These are phyloP conservation scores for Huntiella omanensis DNA, from an alignment of 2,329 filamentous ascomycete species.

Conservation along the genomic window DNA sequence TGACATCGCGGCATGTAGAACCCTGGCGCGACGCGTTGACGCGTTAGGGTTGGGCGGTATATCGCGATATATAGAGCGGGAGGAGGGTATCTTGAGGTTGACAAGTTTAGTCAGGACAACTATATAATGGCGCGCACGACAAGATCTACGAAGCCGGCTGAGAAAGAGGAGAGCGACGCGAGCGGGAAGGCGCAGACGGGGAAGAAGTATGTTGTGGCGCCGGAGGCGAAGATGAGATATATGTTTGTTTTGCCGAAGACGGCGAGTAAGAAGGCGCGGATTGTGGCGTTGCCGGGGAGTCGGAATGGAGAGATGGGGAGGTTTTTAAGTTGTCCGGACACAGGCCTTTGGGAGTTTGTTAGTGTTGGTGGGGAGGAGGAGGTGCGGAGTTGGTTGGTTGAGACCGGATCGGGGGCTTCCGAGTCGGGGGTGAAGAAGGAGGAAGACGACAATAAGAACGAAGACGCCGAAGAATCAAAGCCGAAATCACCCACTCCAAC, in stretches of 20 bases:
- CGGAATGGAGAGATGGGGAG: too few species aligned
- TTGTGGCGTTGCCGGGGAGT: slow-evolving; percentile 32
- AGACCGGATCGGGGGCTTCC: slow-evolving; percentile 14
- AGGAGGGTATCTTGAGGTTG: too few species aligned
- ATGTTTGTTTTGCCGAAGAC: slow-evolving; percentile 43
- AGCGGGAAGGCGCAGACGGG: slow-evolving; percentile 10
- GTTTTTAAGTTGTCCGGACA: slow-evolving; percentile 35
- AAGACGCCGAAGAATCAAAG: background rate
- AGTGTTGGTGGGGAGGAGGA: slow-evolving; percentile 32
- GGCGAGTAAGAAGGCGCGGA: slow-evolving; percentile 32
- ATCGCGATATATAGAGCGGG: too few species aligned
- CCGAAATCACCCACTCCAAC: slow-evolving; percentile 1
- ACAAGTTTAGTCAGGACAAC: too few species aligned
- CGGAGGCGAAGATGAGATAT: slow-evolving; percentile 26
- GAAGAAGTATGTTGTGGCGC: slow-evolving; percentile 23
- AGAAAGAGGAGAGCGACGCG: slow-evolving; percentile 4
- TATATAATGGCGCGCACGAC: slow-evolving; percentile 28
- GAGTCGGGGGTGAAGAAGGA: background rate
- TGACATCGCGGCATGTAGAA: too few species aligned
- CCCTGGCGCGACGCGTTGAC: too few species aligned
- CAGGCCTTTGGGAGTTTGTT: slow-evolving; percentile 47
- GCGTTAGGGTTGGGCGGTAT: too few species aligned
- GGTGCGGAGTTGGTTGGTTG: slow-evolving; percentile 41
- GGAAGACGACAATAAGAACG: background rate
- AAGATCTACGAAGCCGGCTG: slow-evolving; percentile 23